Evolutionary conservation across 2,329 filamentous ascomycete species (phyloP), one percentile per base, ranked within the genome.

Genomic region (Pyrenochaeta sp.): DNA sequence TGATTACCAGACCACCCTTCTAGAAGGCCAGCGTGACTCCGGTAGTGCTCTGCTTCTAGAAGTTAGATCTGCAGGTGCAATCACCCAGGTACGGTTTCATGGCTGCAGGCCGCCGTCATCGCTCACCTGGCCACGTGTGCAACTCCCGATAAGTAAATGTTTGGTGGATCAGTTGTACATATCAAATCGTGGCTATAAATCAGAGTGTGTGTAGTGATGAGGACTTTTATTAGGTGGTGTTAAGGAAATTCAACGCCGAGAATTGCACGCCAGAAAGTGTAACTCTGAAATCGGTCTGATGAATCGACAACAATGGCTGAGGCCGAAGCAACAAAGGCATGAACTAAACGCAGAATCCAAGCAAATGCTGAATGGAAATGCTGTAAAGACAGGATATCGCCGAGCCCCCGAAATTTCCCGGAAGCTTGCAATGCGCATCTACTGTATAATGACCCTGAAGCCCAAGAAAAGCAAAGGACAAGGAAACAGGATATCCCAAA

Each of bases 301-400:
- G 41, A 37, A 32, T 44, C 38, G 13, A 36, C 35, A 34, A 40
- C 35, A 41, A 45, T n/a, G 44, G 44, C 46, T 46, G 39, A 55
- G 55, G 26, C 46, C 42, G 41, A 50, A 44, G 21, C 35, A 41
- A 29, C 20, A 44, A 42, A 48, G 40, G 30, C 48, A 48, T 58
- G 51, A 41, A 23, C 56, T 45, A 51, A 46, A 55, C 47, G 41
- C 44, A 35, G 41, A 40, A 46, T 35, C 48, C 26, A 45, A 36
- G 28, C n/a, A 28, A 32, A 38, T 46, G 43, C 32, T 35, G 31
- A 35, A 45, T 20, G 26, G n/a, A 34, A 35, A 45, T 48, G 48
- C 60, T 58, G 62, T 68, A 68, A 57, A 46, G 62, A 69, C 63
- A 65, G 67, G 45, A 60, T 57, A 51, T 53, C 53, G 54, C 48